phyloP scores from a whole-genome alignment of 2,329 filamentous ascomycete genomes.

The Alternaria brassicae region DNA sequence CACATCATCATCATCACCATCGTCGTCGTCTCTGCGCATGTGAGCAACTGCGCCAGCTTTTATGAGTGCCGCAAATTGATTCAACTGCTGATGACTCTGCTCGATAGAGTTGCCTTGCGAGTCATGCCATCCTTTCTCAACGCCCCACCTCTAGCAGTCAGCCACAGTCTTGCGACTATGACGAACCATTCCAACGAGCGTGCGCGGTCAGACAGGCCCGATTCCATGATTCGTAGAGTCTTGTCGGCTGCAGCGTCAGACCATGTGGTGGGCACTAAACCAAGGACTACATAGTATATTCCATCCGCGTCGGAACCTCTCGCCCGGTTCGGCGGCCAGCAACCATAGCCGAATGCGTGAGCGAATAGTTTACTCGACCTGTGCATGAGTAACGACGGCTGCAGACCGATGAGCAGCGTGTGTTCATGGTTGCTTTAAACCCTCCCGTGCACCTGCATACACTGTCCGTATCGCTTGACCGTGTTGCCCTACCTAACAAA shows the following conservation, averaged over 20 bases:
- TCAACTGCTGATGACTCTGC: background rate
- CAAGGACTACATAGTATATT: slow-evolving; percentile 34
- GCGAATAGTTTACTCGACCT: slow-evolving; percentile 36
- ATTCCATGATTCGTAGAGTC: slow-evolving; percentile 19
- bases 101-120: background rate
- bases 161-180: slow-evolving; percentile 14
- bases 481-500: slow-evolving; percentile 5
- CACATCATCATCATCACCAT: slow-evolving; percentile 7
- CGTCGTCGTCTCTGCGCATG: too few relatives aligned
- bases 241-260: slow-evolving; percentile 24
- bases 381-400: slow-evolving; percentile 35
- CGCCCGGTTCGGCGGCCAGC: slow-evolving; percentile 35
- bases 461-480: background rate
- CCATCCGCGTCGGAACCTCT: slow-evolving; percentile 26
- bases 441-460: slow-evolving; percentile 29
- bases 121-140: slow-evolving; percentile 5
- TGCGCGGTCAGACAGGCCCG: slow-evolving; percentile 17
- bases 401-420: slow-evolving; percentile 24
- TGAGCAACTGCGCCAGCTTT: background rate
- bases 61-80: slow-evolving; percentile 3
- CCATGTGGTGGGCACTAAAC: slow-evolving; percentile 24
- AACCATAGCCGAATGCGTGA: slow-evolving; percentile 32
- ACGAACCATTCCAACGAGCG: slow-evolving; percentile 21
- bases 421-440: slow-evolving; percentile 25
- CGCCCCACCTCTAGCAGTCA: slow-evolving; percentile 22